Base-by-base conservation (phyloP, 306 rosid genomes). In the Fragaria nilgerrensis region DNA sequence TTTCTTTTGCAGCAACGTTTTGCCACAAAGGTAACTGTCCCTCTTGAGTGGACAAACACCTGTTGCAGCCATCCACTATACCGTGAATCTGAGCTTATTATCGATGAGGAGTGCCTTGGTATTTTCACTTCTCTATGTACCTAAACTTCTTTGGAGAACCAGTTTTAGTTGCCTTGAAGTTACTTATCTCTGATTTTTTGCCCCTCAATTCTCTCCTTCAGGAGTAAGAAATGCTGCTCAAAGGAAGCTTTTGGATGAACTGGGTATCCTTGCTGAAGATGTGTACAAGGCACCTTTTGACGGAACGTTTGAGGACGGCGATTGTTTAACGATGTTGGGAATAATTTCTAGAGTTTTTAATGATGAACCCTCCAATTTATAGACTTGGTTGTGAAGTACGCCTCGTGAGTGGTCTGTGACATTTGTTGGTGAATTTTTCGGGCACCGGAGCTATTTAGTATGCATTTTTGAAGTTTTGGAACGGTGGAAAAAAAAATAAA, bases 31-130 rank as follows among this genome's bases (percentile, higher is more conserved):
- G 98, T 96, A 34, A 96, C 99, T 36, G 92, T 96, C 82, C 99
- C 99, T 53, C 99, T 92, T 66, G 99, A 91, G 80, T 95, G 99
- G 99, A 95, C 99, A 44, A 92, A 95, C 84, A 91, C 99, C 68
- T 95, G 99, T 86, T 95, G 99, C 83, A 96, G 99, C 92, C 99
- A 96, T 80, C 99, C 99, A 22, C 85, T 96, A 68, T 88, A 87
- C 84, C 96, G 97, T 67, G 98, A 96, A 80, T 92, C 98, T 76
- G 99, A 96, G 88, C 97, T n/a, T n/a, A n/a, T 96, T 78, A 91
- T 92, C 53, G 88, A 84, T 1, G 94, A 96, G 79, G 80, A 87
- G 56, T 72, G 84, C 72, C 97, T 92, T 66, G 99, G 99, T 96
- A 87, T 75, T 45, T 74, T 45, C 68, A 56, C 76, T 61, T 55